Conservation (phyloP, 2,329 filamentous ascomycete genomes). For the Myriangium duriaei region DNA sequence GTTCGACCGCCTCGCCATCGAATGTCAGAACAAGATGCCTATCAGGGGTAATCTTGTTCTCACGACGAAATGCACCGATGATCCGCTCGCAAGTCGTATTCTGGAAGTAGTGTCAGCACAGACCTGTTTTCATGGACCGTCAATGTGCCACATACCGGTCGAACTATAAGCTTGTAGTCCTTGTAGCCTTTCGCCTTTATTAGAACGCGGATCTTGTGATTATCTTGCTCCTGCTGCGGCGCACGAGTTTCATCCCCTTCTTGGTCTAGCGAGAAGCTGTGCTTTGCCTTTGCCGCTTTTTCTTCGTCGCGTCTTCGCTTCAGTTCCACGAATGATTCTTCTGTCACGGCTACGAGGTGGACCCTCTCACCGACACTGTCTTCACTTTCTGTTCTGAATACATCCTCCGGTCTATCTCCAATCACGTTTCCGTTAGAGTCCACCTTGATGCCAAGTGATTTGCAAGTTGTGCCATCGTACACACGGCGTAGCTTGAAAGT, state of each 20-base stretch:
- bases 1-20: conserved; percentile 61
- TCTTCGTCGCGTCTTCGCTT: conserved; percentile 32
- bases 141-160: conserved; percentile 28
- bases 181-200: conserved; percentile 39
- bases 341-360: conserved; percentile 67
- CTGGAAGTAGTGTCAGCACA: conserved; percentile 21
- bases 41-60: conserved; percentile 38
- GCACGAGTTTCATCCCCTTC: conserved; percentile 11
- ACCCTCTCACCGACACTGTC: conserved; percentile 40
- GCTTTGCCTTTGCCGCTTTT: conserved; percentile 3
- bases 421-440: conserved; percentile 28
- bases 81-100: conserved; percentile 52
- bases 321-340: conserved; percentile 45
- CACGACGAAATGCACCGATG: conserved; percentile 47
- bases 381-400: conserved; percentile 30
- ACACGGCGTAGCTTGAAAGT: conserved; percentile 65
- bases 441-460: conserved; percentile 49
- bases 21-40: conserved; percentile 52
- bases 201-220: conserved; percentile 32
- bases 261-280: conserved; percentile 7
- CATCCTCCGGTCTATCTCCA: conserved; percentile 29
- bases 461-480: conserved; percentile 64
- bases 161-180: conserved; percentile 40
- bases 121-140: background rate
- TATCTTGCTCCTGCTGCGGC: conserved; percentile 16